Conservation (phyloP, 2,329 filamentous ascomycete species). For the Metarhizium guizhouense region DNA sequence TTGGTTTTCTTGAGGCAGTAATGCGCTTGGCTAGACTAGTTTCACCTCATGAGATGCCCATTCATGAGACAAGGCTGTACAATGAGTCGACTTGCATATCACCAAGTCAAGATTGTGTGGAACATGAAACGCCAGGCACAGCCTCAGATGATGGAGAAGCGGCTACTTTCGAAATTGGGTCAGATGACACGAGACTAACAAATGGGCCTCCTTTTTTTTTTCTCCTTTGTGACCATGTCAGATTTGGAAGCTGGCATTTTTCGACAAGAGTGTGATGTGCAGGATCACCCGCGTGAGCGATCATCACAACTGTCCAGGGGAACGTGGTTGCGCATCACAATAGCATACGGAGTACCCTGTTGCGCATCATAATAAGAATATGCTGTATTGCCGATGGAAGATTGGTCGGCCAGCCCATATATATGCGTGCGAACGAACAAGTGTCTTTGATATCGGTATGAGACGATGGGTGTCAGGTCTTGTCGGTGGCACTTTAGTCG, state of each 20-base stretch:
- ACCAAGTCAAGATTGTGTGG: neutral
- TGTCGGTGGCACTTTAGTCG: neutral
- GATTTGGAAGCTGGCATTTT: neutral
- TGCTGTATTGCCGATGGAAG: neutral
- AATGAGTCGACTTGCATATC: neutral
- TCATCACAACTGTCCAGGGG: too few species aligned
- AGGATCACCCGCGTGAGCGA: too few species aligned
- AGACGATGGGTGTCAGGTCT: conserved; percentile 2
- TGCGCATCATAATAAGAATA: too few species aligned
- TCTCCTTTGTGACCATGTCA: neutral
- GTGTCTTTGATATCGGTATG: neutral
- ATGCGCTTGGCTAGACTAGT: neutral
- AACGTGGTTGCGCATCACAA: too few species aligned
- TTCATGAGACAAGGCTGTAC: neutral
- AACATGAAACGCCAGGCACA: neutral
- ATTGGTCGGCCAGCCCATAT: neutral
- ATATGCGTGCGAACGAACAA: neutral
- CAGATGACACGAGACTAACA: neutral
- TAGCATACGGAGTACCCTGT: too few species aligned
- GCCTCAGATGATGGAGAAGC: neutral
- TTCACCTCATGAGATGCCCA: neutral
- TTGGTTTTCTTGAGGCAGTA: neutral
- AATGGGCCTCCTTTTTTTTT: neutral
- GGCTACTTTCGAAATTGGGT: neutral
- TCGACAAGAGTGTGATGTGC: too few species aligned